Evolutionary conservation across 2,329 filamentous ascomycete species (phyloP).

Genomic region (Cladosporium sp.): DNA sequence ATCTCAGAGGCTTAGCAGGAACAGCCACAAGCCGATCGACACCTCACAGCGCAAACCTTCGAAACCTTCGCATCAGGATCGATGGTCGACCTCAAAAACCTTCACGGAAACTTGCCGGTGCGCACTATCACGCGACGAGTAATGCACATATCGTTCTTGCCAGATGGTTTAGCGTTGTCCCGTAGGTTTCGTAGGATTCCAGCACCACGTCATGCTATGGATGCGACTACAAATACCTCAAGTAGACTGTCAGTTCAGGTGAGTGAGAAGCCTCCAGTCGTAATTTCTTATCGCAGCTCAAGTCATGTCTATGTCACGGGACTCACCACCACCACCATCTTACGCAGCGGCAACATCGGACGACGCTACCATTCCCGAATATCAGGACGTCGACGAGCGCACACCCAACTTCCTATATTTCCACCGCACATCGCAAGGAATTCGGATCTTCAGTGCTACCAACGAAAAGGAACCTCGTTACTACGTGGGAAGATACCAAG

Average conservation of each 20-base stretch:
- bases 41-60: neutral
- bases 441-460: constrained; percentile 19
- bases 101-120: neutral
- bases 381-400: neutral
- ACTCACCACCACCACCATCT: neutral
- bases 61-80: neutral
- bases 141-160: neutral
- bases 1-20: neutral
- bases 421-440: neutral
- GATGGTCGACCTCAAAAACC: neutral
- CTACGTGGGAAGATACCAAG: constrained; percentile 23
- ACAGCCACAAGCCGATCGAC: neutral
- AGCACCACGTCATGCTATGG: neutral
- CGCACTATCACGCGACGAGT: neutral
- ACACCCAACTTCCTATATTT: neutral
- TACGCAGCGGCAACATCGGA: neutral
- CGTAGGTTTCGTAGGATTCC: neutral
- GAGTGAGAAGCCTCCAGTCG: neutral
- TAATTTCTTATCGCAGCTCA: neutral
- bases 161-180: neutral
- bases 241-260: neutral
- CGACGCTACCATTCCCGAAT: neutral
- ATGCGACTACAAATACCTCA: neutral
- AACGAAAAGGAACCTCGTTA: constrained; percentile 21
- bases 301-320: neutral